These are phyloP conservation scores for Cyclotella atomus DNA, from an alignment of 108 stramenopile genomes.

Conservation along the genomic window DNA sequence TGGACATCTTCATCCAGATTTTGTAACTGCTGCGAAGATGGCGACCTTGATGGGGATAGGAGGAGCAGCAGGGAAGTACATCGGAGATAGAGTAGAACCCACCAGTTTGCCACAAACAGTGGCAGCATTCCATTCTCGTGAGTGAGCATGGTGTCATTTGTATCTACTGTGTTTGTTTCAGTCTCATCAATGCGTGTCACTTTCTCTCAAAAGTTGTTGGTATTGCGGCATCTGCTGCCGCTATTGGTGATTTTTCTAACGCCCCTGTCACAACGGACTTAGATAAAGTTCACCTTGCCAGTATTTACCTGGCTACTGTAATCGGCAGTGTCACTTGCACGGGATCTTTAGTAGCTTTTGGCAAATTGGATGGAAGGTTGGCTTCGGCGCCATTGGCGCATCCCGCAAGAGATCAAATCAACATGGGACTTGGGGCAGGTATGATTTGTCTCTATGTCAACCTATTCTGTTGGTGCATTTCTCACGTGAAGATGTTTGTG, in stretches of 20 bases:
- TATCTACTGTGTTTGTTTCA: too few species aligned
- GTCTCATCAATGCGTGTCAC: too few species aligned
- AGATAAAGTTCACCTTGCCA: constrained; percentile 83
- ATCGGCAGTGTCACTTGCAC: constrained; percentile 98
- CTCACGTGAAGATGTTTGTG: background rate
- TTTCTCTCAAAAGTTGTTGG: too few species aligned
- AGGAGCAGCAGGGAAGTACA: constrained; percentile 88
- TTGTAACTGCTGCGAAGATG: constrained; percentile 77
- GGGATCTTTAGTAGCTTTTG: constrained; percentile 98
- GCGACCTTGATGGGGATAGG: constrained; percentile 91
- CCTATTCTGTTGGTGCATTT: background rate
- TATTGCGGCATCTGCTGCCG: constrained; percentile 90
- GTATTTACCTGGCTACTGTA: constrained; percentile 94
- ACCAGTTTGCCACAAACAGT: constrained; percentile 98
- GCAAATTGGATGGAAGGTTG: constrained; percentile 93
- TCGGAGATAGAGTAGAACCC: constrained; percentile 91
- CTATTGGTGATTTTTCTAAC: constrained; percentile 88
- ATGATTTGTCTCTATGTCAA: background rate
- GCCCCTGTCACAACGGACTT: constrained; percentile 69
- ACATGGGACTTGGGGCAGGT: constrained; percentile 89
- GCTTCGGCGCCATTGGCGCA: constrained; percentile 79
- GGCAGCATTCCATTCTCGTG: constrained; percentile 98
- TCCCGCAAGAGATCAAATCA: constrained; percentile 86
- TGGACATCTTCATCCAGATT: constrained; percentile 78
- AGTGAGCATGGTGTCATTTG: too few species aligned